These are phyloP conservation scores for Leavenworthia alabamica DNA, from an alignment of 345 rosid genomes.

Conservation along the genomic window DNA sequence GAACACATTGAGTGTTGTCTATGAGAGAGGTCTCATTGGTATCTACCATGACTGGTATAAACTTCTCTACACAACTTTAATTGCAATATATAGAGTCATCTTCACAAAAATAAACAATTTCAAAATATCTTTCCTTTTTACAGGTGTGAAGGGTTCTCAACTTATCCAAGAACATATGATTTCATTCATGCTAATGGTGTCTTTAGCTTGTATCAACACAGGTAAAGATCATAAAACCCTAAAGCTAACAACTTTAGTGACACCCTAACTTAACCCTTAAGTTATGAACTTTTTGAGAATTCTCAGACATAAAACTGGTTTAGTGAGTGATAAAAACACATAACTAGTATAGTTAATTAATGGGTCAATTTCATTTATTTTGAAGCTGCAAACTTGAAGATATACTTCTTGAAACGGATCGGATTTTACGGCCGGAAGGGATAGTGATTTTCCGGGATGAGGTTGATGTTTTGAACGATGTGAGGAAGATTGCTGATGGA, in stretches of 20 bases:
- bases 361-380: not conserved
- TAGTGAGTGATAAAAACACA: too few relatives aligned
- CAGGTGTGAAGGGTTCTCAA: conserved; percentile 99
- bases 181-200: conserved; percentile 79
- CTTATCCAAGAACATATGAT: conserved; percentile 95
- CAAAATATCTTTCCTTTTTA: too few relatives aligned
- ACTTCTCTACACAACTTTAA: not conserved
- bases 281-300: not conserved
- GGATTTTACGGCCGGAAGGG: conserved; percentile 89
- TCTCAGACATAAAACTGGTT: not conserved
- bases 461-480: conserved; percentile 71
- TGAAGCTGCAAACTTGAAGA: conserved; percentile 75
- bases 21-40: conserved; percentile 86
- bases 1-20: conserved; percentile 78
- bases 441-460: conserved; percentile 69
- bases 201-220: conserved; percentile 69
- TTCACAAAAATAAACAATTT: not conserved
- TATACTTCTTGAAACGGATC: conserved; percentile 86
- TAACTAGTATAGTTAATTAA: not conserved
- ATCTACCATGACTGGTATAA: conserved; percentile 93
- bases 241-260: too few relatives aligned
- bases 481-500: conserved; percentile 56
- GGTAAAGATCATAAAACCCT: conserved; percentile 29
- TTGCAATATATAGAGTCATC: not conserved
- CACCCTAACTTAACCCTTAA: not conserved